Conservation (phyloP, 2,329 filamentous ascomycete species). For the Epichloe sp. region DNA sequence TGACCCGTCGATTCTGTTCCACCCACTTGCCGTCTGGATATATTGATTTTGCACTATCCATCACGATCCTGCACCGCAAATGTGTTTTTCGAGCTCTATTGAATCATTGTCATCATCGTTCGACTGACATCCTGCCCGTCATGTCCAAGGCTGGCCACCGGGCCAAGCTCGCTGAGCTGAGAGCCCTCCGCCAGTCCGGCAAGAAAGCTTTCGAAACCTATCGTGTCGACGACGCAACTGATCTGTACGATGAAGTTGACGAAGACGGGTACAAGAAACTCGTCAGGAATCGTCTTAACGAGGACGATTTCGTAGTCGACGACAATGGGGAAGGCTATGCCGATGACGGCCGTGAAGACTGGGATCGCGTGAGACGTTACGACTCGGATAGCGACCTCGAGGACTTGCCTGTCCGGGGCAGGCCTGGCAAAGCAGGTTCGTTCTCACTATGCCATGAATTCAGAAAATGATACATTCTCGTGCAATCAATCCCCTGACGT, state of each 20-base stretch:
- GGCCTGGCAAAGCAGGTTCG: constrained; percentile 39
- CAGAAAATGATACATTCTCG: not conserved
- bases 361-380: constrained; percentile 60
- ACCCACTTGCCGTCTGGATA: not conserved
- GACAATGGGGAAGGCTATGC: constrained; percentile 96
- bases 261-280: constrained; percentile 97
- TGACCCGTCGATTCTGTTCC: not conserved
- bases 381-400: constrained; percentile 58
- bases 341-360: constrained; percentile 90
- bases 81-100: not conserved
- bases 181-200: constrained; percentile 71
- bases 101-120: constrained; percentile 8
- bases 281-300: constrained; percentile 72
- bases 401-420: constrained; percentile 26
- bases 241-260: constrained; percentile 91
- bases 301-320: constrained; percentile 97
- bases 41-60: not conserved
- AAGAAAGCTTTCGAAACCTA: constrained; percentile 86
- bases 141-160: constrained; percentile 27
- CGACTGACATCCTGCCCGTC: constrained; percentile 7
- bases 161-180: constrained; percentile 61
- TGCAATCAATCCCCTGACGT: not conserved
- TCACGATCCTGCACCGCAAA: not conserved
- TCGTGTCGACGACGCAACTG: constrained; percentile 68
- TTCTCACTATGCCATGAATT: constrained; percentile 5